phyloP scores from a whole-genome alignment of 192 early-diverging fungal species.

The Pecoramyces ruminantium region DNA sequence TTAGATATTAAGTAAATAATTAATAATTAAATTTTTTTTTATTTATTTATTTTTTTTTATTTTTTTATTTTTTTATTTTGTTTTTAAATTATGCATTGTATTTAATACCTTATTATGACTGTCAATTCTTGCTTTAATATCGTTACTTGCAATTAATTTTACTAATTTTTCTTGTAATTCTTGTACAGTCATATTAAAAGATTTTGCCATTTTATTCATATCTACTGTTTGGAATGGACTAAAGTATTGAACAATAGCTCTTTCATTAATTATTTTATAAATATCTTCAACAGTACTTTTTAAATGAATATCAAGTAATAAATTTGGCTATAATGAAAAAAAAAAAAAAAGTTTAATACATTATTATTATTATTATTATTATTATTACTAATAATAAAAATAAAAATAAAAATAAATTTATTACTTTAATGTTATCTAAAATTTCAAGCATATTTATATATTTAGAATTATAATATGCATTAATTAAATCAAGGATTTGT shows the following conservation, averaged over 20 bases:
- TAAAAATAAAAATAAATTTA: neutral
- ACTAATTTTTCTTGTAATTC: conserved; percentile 53
- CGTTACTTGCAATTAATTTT: conserved; percentile 45
- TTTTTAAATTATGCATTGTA: too few species aligned
- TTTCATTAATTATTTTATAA: conserved; percentile 51
- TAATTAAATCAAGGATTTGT: conserved; percentile 48
- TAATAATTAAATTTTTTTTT: too few species aligned
- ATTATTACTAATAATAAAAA: neutral
- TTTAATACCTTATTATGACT: conserved; percentile 63
- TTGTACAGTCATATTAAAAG: conserved; percentile 42
- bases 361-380: neutral
- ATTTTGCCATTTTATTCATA: conserved; percentile 53
- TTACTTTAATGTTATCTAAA: conserved; percentile 50
- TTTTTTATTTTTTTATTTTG: too few species aligned
- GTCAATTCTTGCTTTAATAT: conserved; percentile 65
- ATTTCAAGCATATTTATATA: conserved; percentile 48
- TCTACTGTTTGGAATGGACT: conserved; percentile 63
- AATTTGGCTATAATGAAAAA: conserved; percentile 13
- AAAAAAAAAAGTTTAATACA: too few species aligned
- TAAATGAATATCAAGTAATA: conserved; percentile 55
- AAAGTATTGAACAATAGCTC: conserved; percentile 67
- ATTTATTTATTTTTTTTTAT: too few species aligned
- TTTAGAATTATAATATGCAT: conserved; percentile 58
- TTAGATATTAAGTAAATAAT: too few species aligned
- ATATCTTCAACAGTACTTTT: conserved; percentile 48